Evolutionary conservation across 495 filamentous ascomycete species (phyloP), one percentile per base, ranked within the genome.

Genomic region (Neurospora tetraspora): DNA sequence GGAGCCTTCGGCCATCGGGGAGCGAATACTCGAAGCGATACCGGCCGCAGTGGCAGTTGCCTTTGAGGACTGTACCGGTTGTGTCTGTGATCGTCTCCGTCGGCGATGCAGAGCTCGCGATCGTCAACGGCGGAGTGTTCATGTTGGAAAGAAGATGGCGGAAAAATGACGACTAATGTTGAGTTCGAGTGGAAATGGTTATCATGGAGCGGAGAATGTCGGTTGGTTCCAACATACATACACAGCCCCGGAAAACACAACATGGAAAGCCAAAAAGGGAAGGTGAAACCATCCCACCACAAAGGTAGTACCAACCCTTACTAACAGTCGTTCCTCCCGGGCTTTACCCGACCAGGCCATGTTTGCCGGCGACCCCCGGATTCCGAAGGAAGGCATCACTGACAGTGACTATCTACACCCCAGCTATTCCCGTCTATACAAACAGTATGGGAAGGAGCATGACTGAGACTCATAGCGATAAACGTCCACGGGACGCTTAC

Each of bases 1-100:
- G 70, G 23, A 65, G 53, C 27, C 3, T 65, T 18, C 14, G 23
- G 53, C 7, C 14, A 12, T 71, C 71, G 0, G 75, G 76, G 5
- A 73, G 39, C 9, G 45, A 36, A 27, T 80, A 45, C 36, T 79
- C 74, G 47, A 77, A 82, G 1, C 79, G 71, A 40, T 77, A 79
- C 0, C 73, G 59, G 16, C 76, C 75, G 74, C 80, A 82, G 69
- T 82, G 80, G 71, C 80, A 82, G 70, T 82, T 82, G 9, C 74
- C 76, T 42, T 69, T 69, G 73, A 53, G 42, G 47, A 59, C 53
- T 36, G 23, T 8, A 14, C 7, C 27, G 27, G 23, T 31, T 18
- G 12, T 34, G 2, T 34, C 6, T 18, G 53, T 9, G 1, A 8
- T 65, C 6, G 31, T 34, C 53, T 61, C 23, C 12, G 6, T 61